phyloP scores from a whole-genome alignment of 805 yeast genomes.

The Tetrapisispora namnaoensis region DNA sequence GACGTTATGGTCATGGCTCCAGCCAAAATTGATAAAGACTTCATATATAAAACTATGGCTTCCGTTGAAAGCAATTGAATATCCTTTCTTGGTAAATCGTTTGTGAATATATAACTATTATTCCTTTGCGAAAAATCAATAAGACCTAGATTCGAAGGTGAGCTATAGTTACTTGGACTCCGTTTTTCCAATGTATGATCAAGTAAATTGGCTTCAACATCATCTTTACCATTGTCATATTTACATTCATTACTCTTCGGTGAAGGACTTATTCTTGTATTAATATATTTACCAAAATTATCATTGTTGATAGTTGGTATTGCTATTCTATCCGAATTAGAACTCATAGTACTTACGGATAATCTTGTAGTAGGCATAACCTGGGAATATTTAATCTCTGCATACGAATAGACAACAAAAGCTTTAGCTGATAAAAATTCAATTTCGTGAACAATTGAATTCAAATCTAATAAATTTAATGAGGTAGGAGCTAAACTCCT shows the following conservation, averaged over 20 bases:
- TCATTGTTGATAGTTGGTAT: conserved; percentile 18
- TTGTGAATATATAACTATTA: conserved; percentile 4
- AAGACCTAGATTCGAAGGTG: not conserved
- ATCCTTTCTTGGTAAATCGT: conserved; percentile 45
- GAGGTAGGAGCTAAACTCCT: too few relatives aligned
- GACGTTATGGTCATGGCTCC: conserved; percentile 80
- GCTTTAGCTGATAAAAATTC: conserved; percentile 83
- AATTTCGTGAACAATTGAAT: conserved; percentile 35
- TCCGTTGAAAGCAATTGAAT: conserved; percentile 63
- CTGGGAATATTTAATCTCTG: conserved; percentile 84
- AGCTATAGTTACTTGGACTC: not conserved
- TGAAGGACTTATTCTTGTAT: not conserved
- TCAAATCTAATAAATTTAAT: conserved; percentile 10
- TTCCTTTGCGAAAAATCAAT: not conserved
- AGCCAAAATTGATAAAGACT: conserved; percentile 71
- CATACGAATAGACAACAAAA: conserved; percentile 78
- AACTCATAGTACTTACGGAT: not conserved
- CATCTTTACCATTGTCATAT: not conserved
- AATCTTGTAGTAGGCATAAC: conserved; percentile 48
- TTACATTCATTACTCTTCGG: not conserved
- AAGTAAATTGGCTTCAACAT: conserved; percentile 29
- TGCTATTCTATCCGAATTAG: conserved; percentile 26
- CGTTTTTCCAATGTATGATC: conserved; percentile 5
- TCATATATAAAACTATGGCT: conserved; percentile 76
- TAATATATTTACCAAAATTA: conserved; percentile 7